Evolutionary conservation across 441 rosid genomes (phyloP), one percentile per base, ranked within the genome.

Genomic region (Mallotus repandus): DNA sequence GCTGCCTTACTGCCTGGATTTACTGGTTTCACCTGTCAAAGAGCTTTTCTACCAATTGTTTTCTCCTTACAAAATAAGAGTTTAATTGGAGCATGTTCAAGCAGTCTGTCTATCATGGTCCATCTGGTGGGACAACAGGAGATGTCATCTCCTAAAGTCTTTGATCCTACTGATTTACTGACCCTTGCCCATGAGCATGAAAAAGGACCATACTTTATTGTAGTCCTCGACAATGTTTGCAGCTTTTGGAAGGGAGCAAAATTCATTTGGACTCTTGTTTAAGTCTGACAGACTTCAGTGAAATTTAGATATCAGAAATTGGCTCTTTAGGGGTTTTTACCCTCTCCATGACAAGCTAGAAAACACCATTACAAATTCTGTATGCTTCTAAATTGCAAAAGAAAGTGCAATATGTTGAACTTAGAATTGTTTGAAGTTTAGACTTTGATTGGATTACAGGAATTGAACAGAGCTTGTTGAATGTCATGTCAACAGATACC

Each of bases 1-100:
- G 55, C 58, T 66, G 70, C 45, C 56, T 57, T 57, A 4, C 32
- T 25, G 46, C 9, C n/a, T 9, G 14, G 16, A 70, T 12, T 70
- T 58, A 25, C 58, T 52, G 58, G 70, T 66, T 48, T 16, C 68
- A 64, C 16, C 68, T 55, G 9, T 21, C 16, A 22, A n/a, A 38
- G 60, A 16, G 13, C 48, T 68, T 7, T 43, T 56, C 62, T 46
- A 4, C 14, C 21, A 21, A 25, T 3, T 25, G 25, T 60, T 53
- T 60, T 59, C n/a, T 18, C 12, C 16, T 16, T 35, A 5, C 18
- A 29, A 25, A 16, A n/a, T n/a, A n/a, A 45, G 11, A 12, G 16
- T 49, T 19, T 25, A 46, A 50, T 67, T 67, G 46, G 68, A 22
- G 46, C 32, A 29, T 35, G 38, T n/a, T 18, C 25, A 16, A 35